phyloP scores from a whole-genome alignment of 108 stramenopile species.

The Craspedostauros australis region DNA sequence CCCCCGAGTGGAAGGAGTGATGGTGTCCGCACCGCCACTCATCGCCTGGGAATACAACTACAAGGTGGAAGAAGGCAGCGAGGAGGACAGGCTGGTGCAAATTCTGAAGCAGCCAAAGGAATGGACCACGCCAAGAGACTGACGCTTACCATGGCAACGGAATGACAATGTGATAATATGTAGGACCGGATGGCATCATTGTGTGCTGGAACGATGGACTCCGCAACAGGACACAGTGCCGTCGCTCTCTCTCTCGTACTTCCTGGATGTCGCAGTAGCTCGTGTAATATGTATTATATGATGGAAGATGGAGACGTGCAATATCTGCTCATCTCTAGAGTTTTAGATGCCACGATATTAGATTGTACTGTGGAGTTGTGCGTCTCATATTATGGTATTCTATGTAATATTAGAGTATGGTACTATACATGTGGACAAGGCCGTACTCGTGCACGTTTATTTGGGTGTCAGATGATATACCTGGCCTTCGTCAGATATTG shows the following conservation, averaged over 20 bases:
- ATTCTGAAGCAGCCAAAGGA: constrained; percentile 68
- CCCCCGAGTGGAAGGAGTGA: constrained; percentile 83
- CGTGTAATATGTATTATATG: background rate
- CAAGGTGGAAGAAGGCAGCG: constrained; percentile 52
- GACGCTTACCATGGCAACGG: background rate
- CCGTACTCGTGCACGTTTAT: too few relatives aligned
- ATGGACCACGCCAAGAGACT: constrained; percentile 38
- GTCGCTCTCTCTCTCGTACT: background rate
- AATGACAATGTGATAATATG: background rate
- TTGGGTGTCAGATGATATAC: too few relatives aligned
- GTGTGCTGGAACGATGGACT: background rate
- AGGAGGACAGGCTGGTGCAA: constrained; percentile 61
- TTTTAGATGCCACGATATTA: too few relatives aligned
- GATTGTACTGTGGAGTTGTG: too few relatives aligned
- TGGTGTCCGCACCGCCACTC: constrained; percentile 84
- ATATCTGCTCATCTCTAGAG: too few relatives aligned
- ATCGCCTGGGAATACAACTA: constrained; percentile 88
- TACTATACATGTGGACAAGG: too few relatives aligned
- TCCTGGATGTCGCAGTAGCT: background rate
- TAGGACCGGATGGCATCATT: background rate
- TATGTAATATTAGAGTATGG: too few relatives aligned
- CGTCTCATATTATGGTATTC: too few relatives aligned
- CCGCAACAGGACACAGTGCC: background rate
- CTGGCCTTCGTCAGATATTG: too few relatives aligned
- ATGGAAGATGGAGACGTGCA: background rate